Conservation (phyloP, 768 basidiomycete species). For the Leccinum imitatum region DNA sequence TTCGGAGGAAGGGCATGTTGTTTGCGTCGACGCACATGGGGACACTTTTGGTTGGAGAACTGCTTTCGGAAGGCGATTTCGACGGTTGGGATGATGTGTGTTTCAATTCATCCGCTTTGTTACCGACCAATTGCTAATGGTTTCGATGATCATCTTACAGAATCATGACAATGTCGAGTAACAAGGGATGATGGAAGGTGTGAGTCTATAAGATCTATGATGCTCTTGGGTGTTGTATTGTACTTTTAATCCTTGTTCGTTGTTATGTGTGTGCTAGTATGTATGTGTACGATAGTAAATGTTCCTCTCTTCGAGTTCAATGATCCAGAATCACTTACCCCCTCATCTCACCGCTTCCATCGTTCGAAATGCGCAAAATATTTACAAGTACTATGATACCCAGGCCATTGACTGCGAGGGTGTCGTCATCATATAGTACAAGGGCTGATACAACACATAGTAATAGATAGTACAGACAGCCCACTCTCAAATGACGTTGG, state of each 20-base stretch:
- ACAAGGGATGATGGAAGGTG: background rate
- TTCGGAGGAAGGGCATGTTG: background rate
- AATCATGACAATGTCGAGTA: background rate
- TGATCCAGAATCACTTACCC: no score
- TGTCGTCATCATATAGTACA: background rate
- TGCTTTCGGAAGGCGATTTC: constrained; percentile 11
- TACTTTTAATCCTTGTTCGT: no score
- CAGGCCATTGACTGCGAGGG: no score
- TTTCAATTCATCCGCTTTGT: background rate
- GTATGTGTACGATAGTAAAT: no score
- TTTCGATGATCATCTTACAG: no score
- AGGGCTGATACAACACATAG: background rate
- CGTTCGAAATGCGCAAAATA: no score
- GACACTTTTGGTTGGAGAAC: background rate
- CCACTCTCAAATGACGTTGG: constrained; percentile 5
- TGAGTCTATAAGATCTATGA: no score
- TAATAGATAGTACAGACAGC: background rate
- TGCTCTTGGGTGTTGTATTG: no score
- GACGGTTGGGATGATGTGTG: background rate
- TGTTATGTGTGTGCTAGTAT: background rate
- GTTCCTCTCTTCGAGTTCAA: no score
- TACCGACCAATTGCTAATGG: no score
- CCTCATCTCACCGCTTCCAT: no score
- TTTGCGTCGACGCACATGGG: background rate
- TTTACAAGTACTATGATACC: no score